Percentiles rank a stretch among this genome's conserved stretches.
These are phyloP conservation scores for Epichloe uncinata DNA, from an alignment of 2,329 filamentous ascomycete species.

Conservation along the genomic window DNA sequence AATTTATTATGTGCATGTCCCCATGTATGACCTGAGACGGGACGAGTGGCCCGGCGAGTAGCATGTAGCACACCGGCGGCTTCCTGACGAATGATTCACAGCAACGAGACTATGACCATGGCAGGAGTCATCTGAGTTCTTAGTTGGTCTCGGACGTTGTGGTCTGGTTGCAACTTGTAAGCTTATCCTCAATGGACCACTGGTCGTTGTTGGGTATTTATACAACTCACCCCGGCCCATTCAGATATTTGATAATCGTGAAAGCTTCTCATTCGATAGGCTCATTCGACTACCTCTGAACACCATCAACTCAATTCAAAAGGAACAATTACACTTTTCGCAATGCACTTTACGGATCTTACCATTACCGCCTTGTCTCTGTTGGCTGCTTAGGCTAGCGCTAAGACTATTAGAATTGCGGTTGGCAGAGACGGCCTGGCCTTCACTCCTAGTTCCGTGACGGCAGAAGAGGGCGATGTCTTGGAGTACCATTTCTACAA, in stretches of 20 bases:
- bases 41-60: not conserved
- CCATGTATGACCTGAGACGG: not conserved
- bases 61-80: not conserved
- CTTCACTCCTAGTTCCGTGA: constrained; percentile 21
- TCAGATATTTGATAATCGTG: not conserved
- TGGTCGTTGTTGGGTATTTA: not conserved
- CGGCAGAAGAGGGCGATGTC: constrained; percentile 29
- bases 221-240: not conserved
- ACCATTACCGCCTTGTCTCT: constrained; percentile 6
- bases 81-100: no score
- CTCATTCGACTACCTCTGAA: not conserved
- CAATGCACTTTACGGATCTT: constrained; percentile 9
- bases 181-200: not conserved
- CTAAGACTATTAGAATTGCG: constrained; percentile 21
- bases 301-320: no score
- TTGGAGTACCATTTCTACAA: constrained; percentile 38
- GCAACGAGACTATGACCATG: no score
- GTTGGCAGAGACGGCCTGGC: constrained; percentile 29
- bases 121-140: no score
- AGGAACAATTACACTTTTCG: not conserved
- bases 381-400: constrained; percentile 10
- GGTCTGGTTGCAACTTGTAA: not conserved
- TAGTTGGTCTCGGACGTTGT: not conserved
- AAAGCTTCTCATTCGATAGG: not conserved
- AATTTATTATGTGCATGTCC: no score